Percentiles rank a stretch among this genome's conserved stretches.
Conservation (phyloP, 2,329 filamentous ascomycete genomes). For the Penicillium sp. region DNA sequence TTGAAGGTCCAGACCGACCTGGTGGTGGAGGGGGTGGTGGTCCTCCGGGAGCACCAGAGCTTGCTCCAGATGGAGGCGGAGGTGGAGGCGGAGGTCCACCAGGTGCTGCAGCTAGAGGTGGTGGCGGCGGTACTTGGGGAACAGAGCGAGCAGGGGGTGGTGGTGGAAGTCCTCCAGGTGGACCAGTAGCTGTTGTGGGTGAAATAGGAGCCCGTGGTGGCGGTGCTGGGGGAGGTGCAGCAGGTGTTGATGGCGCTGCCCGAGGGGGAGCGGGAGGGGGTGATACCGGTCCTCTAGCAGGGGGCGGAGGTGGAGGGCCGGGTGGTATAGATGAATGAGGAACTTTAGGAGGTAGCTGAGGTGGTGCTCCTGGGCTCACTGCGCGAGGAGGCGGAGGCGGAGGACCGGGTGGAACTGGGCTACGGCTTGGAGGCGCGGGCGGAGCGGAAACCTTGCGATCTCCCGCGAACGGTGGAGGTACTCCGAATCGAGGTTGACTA, state of each 20-base stretch:
- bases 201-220: conserved; percentile 43
- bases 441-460: conserved; percentile 65
- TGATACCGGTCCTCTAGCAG: conserved; percentile 50
- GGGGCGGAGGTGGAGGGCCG: conserved; percentile 63
- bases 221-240: conserved; percentile 48
- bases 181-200: conserved; percentile 30
- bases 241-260: conserved; percentile 34
- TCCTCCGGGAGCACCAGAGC: conserved; percentile 4
- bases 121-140: conserved; percentile 51
- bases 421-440: conserved; percentile 75
- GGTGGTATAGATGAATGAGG: conserved; percentile 39
- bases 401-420: conserved; percentile 61
- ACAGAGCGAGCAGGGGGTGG: conserved; percentile 57
- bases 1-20: conserved; percentile 23
- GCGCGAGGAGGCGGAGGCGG: conserved; percentile 67
- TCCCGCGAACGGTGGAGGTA: conserved; percentile 79
- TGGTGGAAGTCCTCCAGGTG: conserved; percentile 38
- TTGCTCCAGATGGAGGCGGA: conserved; percentile 25
- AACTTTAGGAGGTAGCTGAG: conserved; percentile 56
- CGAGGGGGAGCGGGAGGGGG: conserved; percentile 42
- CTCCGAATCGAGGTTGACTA: conserved; percentile 63
- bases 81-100: conserved; percentile 28
- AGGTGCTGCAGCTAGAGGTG: conserved; percentile 38
- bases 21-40: conserved; percentile 38
- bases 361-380: conserved; percentile 44